phyloP scores from a whole-genome alignment of 2,329 filamentous ascomycete genomes.

The Sporothrix phasma region DNA sequence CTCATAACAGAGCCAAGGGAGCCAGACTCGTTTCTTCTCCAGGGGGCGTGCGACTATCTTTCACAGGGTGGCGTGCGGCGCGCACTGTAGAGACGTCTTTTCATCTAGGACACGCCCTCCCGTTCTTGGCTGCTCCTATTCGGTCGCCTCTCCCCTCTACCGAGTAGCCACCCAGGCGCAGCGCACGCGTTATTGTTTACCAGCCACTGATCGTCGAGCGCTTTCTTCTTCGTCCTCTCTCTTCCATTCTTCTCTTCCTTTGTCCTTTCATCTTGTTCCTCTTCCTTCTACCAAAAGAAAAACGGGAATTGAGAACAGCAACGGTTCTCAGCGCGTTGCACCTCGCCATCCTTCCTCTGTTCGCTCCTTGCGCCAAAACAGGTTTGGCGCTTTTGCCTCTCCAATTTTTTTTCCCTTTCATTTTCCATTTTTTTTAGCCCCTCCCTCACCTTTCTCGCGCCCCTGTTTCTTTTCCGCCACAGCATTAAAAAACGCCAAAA shows the following conservation, averaged over 20 bases:
- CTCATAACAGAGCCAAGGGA: too few relatives aligned
- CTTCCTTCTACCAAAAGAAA: neutral
- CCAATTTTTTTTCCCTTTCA: neutral
- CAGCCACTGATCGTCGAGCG: constrained; percentile 12
- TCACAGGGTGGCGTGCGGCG: constrained; percentile 15
- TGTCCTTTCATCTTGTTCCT: neutral
- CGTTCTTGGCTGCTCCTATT: neutral
- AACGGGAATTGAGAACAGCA: neutral
- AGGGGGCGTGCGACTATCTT: constrained; percentile 6
- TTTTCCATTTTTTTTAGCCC: neutral
- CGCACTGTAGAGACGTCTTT: constrained; percentile 3
- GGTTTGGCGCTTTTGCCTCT: constrained; percentile 12
- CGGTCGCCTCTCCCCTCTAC: neutral
- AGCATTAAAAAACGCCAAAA: neutral
- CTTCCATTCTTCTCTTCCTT: neutral
- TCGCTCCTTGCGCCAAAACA: constrained; percentile 4
- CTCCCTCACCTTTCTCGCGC: neutral
- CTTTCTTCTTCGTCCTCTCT: neutral
- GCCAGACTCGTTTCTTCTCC: neutral
- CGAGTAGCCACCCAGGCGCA: neutral
- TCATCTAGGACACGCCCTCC: constrained; percentile 1
- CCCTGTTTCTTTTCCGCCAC: neutral
- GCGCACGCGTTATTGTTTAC: constrained; percentile 11
- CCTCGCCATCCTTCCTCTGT: neutral
- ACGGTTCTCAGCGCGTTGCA: neutral